Evolutionary conservation across 257 asterid species (phyloP).

Genomic region (Nicotiana tomentosiformis): DNA sequence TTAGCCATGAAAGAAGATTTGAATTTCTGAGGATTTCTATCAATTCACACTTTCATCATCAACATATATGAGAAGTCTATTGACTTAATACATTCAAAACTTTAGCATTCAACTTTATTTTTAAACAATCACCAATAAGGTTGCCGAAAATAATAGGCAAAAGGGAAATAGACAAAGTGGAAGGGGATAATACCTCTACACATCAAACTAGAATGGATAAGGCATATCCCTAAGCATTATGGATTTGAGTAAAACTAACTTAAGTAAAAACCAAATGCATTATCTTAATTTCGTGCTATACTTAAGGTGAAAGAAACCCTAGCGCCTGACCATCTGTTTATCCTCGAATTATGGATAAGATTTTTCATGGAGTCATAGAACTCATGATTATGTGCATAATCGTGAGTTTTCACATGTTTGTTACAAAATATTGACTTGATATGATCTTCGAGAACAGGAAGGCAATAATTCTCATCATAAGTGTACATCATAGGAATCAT

Average conservation of each 20-base stretch:
- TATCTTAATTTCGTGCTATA: not conserved
- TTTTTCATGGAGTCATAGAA: not conserved
- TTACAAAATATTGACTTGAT: slow-evolving; percentile 8
- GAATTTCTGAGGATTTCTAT: not conserved
- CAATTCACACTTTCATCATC: not conserved
- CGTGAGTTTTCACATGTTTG: not conserved
- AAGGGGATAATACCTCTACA: not conserved
- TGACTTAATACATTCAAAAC: not conserved
- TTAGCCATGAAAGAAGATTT: not conserved
- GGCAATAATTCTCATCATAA: slow-evolving; percentile 14
- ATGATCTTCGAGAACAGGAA: slow-evolving; percentile 16
- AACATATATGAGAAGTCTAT: not conserved
- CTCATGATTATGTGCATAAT: not conserved
- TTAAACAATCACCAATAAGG: not conserved
- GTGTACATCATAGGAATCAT: slow-evolving; percentile 37
- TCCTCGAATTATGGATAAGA: not conserved
- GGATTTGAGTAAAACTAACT: not conserved
- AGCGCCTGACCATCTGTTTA: too few species aligned
- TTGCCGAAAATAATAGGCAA: not conserved
- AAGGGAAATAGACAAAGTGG: not conserved
- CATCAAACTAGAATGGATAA: not conserved
- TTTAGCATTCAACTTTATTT: not conserved
- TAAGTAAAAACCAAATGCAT: not conserved
- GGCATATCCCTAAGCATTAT: not conserved
- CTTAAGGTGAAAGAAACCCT: not conserved